Evolutionary conservation across 2,329 filamentous ascomycete species (phyloP).

Genomic region (Fusarium sp.): DNA sequence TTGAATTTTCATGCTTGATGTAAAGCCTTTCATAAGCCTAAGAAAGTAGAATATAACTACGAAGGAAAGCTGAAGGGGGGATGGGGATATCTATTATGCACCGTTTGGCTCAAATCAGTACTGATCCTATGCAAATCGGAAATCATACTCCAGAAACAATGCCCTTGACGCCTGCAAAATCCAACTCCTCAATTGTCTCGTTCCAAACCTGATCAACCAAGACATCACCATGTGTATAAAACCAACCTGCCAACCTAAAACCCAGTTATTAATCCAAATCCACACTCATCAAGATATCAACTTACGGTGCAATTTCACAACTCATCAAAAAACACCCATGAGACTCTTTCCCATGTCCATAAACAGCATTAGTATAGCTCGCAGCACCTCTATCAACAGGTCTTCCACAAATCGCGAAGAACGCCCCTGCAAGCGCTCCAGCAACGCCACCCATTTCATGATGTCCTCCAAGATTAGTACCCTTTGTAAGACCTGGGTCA

Average conservation of each 20-base stretch:
- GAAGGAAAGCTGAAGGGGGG: not conserved
- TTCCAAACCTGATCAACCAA: slow-evolving; percentile 28
- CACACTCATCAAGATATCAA: not conserved
- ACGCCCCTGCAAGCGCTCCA: not conserved
- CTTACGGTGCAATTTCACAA: slow-evolving; percentile 49
- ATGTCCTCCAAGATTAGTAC: slow-evolving; percentile 36
- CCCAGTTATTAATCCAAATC: no score
- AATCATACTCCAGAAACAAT: no score
- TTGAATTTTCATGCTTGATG: not conserved
- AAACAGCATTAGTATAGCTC: slow-evolving; percentile 58
- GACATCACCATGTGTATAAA: slow-evolving; percentile 19
- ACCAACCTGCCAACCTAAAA: slow-evolving; percentile 30
- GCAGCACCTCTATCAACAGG: slow-evolving; percentile 53
- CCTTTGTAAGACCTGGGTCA: slow-evolving; percentile 47
- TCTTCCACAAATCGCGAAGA: slow-evolving; percentile 42
- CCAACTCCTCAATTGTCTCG: slow-evolving; percentile 26
- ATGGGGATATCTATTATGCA: no score
- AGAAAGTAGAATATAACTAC: rapidly evolving
- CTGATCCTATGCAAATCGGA: no score
- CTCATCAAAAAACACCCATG: slow-evolving; percentile 62
- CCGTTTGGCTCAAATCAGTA: no score
- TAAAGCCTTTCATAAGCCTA: rapidly evolving
- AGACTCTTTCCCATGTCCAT: slow-evolving; percentile 58
- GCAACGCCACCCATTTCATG: slow-evolving; percentile 10
- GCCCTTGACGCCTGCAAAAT: not conserved